phyloP scores from a whole-genome alignment of 441 rosid genomes.

The Biscutella laevigata region DNA sequence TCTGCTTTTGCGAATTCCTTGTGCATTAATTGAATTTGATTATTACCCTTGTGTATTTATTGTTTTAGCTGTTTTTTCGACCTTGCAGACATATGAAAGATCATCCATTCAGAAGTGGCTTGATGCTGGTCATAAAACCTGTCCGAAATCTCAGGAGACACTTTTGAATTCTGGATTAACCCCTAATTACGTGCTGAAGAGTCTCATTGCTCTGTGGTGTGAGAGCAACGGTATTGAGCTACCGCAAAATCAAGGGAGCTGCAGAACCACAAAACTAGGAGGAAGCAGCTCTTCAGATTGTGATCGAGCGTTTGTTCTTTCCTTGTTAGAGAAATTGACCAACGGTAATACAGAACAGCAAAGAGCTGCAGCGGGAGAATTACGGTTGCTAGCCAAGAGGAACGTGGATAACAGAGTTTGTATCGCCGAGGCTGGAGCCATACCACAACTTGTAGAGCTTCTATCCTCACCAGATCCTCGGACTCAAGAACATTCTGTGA shows the following conservation, averaged over 20 bases:
- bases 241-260: conserved; percentile 64
- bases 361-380: conserved; percentile 94
- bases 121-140: conserved; percentile 88
- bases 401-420: conserved; percentile 90
- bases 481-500: conserved; percentile 93
- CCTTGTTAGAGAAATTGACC: conserved; percentile 54
- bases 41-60: neutral
- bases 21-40: conserved; percentile 2
- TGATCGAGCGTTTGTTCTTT: conserved; percentile 54
- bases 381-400: conserved; percentile 83
- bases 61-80: conserved; percentile 15
- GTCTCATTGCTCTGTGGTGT: conserved; percentile 88
- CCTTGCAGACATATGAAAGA: conserved; percentile 88
- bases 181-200: conserved; percentile 81
- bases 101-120: conserved; percentile 92
- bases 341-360: conserved; percentile 62
- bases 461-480: conserved; percentile 71
- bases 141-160: conserved; percentile 95
- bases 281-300: conserved; percentile 65
- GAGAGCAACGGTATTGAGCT: conserved; percentile 88
- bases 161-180: conserved; percentile 72
- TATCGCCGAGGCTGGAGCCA: conserved; percentile 90
- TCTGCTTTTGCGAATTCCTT: conserved; percentile 20
- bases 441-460: conserved; percentile 80
- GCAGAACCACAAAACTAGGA: conserved; percentile 47